phyloP scores from a whole-genome alignment of 257 asterid species.

The Solanum ossicruentum region DNA sequence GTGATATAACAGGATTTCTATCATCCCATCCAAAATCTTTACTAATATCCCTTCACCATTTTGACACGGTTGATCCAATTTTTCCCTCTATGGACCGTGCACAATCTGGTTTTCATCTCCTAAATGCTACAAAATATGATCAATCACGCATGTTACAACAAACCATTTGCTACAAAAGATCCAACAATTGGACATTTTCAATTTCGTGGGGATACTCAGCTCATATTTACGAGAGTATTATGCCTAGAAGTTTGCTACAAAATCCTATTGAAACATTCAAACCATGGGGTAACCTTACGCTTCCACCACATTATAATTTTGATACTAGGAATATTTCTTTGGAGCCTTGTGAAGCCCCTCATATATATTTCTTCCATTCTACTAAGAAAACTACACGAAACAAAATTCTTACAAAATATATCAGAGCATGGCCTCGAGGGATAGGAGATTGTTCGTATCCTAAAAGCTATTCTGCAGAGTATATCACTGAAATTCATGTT shows the following conservation, averaged over 20 bases:
- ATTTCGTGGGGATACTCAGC: conserved; percentile 59
- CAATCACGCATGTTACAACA: conserved; percentile 48
- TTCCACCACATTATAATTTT: conserved; percentile 24
- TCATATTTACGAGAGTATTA: conserved; percentile 27
- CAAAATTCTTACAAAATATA: conserved; percentile 13
- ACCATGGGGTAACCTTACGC: conserved; percentile 8
- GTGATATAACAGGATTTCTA: conserved; percentile 47
- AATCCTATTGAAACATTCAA: conserved; percentile 39
- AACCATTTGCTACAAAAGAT: conserved; percentile 36
- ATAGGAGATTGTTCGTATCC: conserved; percentile 8
- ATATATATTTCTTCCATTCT: conserved; percentile 24
- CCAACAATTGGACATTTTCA: conserved; percentile 45
- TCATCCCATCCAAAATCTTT: conserved; percentile 46
- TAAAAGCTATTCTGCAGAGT: conserved; percentile 6
- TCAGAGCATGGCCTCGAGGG: conserved; percentile 19
- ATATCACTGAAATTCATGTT: not conserved
- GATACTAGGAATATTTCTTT: conserved; percentile 19
- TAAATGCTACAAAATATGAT: conserved; percentile 30
- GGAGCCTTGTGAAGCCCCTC: conserved; percentile 42
- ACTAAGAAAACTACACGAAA: not conserved
- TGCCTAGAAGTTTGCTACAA: conserved; percentile 33
- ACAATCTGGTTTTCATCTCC: conserved; percentile 34
- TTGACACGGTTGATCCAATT: conserved; percentile 37
- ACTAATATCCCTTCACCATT: conserved; percentile 54
- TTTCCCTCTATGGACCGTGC: conserved; percentile 26